Evolutionary conservation across 331 rosid genomes (phyloP).

Genomic region (Phaseolus coccineus): DNA sequence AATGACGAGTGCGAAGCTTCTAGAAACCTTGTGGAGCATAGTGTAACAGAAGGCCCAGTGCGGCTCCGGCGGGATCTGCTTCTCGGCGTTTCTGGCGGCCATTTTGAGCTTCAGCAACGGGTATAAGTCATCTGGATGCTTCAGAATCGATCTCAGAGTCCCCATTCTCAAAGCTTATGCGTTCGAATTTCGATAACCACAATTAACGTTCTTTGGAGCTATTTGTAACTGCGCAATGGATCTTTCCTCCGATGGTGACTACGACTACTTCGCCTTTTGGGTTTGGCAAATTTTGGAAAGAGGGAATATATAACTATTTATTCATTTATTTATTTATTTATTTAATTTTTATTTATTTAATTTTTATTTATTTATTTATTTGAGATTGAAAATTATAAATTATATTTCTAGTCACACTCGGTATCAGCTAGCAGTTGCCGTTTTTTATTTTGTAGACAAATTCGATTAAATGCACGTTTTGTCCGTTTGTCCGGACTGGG

Average conservation of each 20-base stretch:
- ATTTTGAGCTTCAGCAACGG: conserved; percentile 83
- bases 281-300: not conserved
- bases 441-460: no score
- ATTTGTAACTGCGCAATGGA: not conserved
- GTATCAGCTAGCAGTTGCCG: no score
- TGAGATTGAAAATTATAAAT: no score
- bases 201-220: not conserved
- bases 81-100: conserved; percentile 79
- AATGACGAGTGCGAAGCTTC: conserved; percentile 89
- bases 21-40: conserved; percentile 92
- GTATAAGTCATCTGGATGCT: conserved; percentile 83
- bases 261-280: not conserved
- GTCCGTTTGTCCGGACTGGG: no score
- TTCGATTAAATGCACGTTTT: no score
- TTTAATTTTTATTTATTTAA: no score
- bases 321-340: no score
- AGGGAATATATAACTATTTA: no score
- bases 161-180: conserved; percentile 57
- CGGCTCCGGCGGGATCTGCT: conserved; percentile 92
- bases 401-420: no score
- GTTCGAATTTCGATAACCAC: not conserved
- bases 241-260: conserved; percentile 20
- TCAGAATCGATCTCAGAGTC: conserved; percentile 71
- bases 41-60: conserved; percentile 91
- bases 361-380: no score